Base-by-base conservation (phyloP, 106 monocot species). In the Dendrobium catenatum region DNA sequence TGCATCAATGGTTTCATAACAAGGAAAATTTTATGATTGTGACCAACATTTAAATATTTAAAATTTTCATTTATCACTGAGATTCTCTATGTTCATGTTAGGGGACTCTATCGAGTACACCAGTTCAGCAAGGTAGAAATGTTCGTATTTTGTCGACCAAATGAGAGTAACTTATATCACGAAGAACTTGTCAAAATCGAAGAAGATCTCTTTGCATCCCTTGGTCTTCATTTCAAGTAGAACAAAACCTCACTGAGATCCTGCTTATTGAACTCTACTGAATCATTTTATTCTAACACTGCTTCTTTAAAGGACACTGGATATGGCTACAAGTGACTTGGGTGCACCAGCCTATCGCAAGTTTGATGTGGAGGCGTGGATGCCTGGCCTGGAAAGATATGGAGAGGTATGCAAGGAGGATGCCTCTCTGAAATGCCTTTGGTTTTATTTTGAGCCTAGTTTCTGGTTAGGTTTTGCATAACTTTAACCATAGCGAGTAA, bases 101-200 rank as follows among this genome's bases (percentile, higher is more conserved):
- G 98, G 86, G 98, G 98, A 5, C 86, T 99, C 17, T 99, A 95
- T 80, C 83, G 98, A 64, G 95, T 99, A 22, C 98, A 99, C 76
- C 98, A 99, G 67, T 99, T 99, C 82, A 99, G 95, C 83, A 99
- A 99, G 85, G 98, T 95, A 78, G 98, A 99, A 83, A 99, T 99
- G 93, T 99, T 99, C 48, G 86, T 99, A 40, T 89, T 99, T 43
- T 99, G 98, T 79, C 85, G 80, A 67, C 95, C 95, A 72, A 93
- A 99, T 79, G 95, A 99, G 20, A 99, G 98, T 54, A 72, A 95
- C 64, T 56, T 55, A 44, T 91, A 86, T 80, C 98, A 91, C 80
- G 95, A 95, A 81, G 98, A 99, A 75, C 93, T 99, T 83, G 89
- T 93, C 79, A 74, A 55, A 29, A 91, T 99, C 72, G 98, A 99